Base-by-base conservation (phyloP, 345 rosid genomes). In the Populus pruinosa region DNA sequence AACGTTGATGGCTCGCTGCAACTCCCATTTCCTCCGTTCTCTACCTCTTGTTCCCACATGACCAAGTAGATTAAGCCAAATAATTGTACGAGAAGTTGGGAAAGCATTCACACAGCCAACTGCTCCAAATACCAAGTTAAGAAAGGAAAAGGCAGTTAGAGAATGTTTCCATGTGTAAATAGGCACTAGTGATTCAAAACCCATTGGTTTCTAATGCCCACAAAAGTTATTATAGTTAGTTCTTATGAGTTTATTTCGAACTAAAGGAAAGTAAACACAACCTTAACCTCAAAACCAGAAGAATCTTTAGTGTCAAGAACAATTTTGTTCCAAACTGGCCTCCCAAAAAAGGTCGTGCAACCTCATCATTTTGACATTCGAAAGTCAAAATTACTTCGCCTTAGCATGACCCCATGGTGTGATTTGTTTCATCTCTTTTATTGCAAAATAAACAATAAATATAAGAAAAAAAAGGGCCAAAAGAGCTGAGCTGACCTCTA, bases 51-150 rank as follows among this genome's bases (percentile, higher is more conserved):
- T 6, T 14, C 33, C 67, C 16, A 59, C 2, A 50, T 36, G 36
- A 71, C 17, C 72, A n/a, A 62, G 64, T 18, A 29, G 50, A 73
- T 47, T 31, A n/a, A 4, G 44, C 62, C 33, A 43, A 29, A 47
- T 23, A 70, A 33, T 13, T 61, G 25, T 3, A 43, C 47, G 41
- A 36, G 43, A 31, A 47, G 38, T 43, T 50, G 16, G 23, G 66
- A 14, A 72, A n/a, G 59, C 23, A 31, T 66, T n/a, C n/a, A 67
- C 67, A 63, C 38, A 66, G 75, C 77, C 76, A 77, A 64, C 64
- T 50, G n/a, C 81, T 56, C 66, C 79, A 73, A 61, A 27, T 67
- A 47, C 31, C 65, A 75, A 59, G 75, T 36, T 66, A 59, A 70
- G 50, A 69, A 25, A 21, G 59, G 29, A 33, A 13, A 49, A 39